Evolutionary conservation across 768 basidiomycete genomes (phyloP).

Genomic region (Scleroderma bovista): DNA sequence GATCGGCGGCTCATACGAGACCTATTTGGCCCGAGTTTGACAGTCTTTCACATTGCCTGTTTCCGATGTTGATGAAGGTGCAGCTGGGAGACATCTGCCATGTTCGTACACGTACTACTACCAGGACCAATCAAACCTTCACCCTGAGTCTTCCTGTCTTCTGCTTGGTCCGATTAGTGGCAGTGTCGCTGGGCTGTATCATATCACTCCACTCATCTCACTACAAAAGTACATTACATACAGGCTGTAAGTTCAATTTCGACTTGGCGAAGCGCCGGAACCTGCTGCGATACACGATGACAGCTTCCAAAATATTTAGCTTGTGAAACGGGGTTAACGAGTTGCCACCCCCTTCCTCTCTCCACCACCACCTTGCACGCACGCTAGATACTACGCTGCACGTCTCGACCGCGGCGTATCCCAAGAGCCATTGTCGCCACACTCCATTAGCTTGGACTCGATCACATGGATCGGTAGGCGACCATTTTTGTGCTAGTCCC

Average conservation of each 20-base stretch:
- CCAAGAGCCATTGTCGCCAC: too few species aligned
- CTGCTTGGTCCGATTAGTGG: neutral
- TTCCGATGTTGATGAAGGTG: conserved; percentile 1
- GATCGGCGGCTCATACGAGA: conserved; percentile 6
- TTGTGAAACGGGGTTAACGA: conserved; percentile 2
- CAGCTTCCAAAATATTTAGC: conserved; percentile 6
- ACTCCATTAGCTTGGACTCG: neutral
- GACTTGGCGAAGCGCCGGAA: conserved; percentile 1
- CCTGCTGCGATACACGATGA: conserved; percentile 13
- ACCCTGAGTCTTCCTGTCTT: too few species aligned
- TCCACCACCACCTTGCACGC: conserved; percentile 3
- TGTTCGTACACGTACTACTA: neutral
- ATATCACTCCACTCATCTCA: neutral
- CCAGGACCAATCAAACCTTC: neutral
- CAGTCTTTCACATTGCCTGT: conserved; percentile 8
- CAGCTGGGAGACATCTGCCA: neutral
- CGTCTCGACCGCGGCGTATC: neutral
- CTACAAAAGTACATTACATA: neutral
- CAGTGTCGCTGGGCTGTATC: neutral
- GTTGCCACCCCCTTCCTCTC: conserved; percentile 1
- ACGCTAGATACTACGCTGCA: neutral
- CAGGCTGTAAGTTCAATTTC: neutral
- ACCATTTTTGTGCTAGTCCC: conserved; percentile 1
- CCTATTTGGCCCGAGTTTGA: conserved; percentile 7
- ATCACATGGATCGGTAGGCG: conserved; percentile 31